Evolutionary conservation across 2,329 filamentous ascomycete genomes (phyloP), one percentile per base, ranked within the genome.

Genomic region (Akanthomyces uredinophilus): DNA sequence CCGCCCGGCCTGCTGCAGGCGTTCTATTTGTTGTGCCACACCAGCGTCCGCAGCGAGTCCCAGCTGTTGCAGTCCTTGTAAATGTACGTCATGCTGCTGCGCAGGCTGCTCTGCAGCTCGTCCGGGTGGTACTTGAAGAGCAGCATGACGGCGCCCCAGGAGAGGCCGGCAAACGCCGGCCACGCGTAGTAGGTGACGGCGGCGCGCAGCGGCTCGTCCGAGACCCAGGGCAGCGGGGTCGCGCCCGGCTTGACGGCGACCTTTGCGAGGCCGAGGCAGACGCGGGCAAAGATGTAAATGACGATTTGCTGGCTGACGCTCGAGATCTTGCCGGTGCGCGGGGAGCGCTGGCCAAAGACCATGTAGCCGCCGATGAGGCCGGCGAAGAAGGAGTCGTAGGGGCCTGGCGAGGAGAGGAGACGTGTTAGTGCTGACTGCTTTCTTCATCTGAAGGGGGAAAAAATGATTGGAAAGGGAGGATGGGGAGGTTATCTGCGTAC

Each of bases 31-130:
- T 98, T 98, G 75, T 96, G 89, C 83, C 91, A 89, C 22, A 96
- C 70, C 70, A 98, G 87, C 67, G 88, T 98, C 74, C 89, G 81
- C 72, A 96, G 79, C 44, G 88, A 90, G 71, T 96, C 90, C 92
- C 94, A 99, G 63, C 90, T 83, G 71, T 97, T 90, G 66, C 90
- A 92, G 75, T 98, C 90, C 63, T 86, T 83, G 74, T 94, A 99
- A 81, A 99, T 96, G 72, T 99, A 99, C 69, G 86, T 91, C 95
- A 99, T 99, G 79, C 92, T 97, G 77, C 87, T 93, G 74, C 92
- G 85, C 81, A 99, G 78, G 75, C 93, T 97, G 64, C 88, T 86
- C 82, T 97, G 95, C 72, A 99, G 83, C 62, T 90, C 91, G 70
- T 96, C 91, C 5, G 95, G 92, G 78, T 98, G 88, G 84, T 90